Evolutionary conservation across 352 stramenopile species (phyloP).

Genomic region (Globisporangium echinulatum): DNA sequence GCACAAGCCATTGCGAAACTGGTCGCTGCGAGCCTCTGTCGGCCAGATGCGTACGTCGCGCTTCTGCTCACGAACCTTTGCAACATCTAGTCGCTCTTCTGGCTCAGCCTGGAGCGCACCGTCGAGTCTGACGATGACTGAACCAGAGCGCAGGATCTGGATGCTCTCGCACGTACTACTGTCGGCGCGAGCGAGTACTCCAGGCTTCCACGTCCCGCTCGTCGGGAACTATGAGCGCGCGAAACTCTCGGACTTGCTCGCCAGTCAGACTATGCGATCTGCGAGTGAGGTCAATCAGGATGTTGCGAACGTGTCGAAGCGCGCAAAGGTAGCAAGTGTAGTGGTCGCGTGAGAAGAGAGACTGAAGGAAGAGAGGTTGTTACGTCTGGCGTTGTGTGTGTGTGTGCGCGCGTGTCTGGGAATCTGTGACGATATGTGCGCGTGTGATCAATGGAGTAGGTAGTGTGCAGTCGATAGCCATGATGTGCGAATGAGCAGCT

Average conservation of each 20-base stretch:
- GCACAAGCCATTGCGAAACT: background rate
- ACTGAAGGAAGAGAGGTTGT: too few relatives aligned
- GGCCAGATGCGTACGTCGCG: background rate
- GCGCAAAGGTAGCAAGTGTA: too few relatives aligned
- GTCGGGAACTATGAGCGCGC: background rate
- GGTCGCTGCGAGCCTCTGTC: background rate
- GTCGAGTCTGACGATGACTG: background rate
- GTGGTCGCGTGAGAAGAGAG: too few relatives aligned
- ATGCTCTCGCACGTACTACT: background rate
- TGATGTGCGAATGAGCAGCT: too few relatives aligned
- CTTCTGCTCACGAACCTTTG: background rate
- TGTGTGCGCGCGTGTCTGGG: background rate
- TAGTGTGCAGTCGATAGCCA: too few relatives aligned
- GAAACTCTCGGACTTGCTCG: conserved; percentile 48
- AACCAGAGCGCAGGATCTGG: background rate
- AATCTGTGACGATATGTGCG: background rate
- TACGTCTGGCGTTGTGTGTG: background rate
- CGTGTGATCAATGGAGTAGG: too few relatives aligned
- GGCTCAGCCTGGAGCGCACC: background rate
- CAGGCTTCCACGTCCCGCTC: background rate
- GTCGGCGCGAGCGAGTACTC: background rate
- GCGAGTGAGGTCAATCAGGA: too few relatives aligned
- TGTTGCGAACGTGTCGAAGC: too few relatives aligned
- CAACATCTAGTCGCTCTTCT: background rate
- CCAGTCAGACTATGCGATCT: too few relatives aligned